Evolutionary conservation across 176 grass and related monocot species (phyloP).

Genomic region (Metroxylon sagu): DNA sequence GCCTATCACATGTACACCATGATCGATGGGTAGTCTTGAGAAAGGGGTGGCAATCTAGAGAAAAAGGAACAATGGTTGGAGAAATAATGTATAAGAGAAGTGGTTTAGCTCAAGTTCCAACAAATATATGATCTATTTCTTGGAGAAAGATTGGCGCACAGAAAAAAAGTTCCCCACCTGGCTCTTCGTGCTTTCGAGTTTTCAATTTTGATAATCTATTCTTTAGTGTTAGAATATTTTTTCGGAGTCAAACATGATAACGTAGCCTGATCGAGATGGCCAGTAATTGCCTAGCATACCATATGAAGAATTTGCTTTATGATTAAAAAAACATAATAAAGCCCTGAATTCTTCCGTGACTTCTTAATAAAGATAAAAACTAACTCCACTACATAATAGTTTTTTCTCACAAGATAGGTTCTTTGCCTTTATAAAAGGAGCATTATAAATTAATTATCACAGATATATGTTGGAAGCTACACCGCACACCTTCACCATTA

Average conservation of each 20-base stretch:
- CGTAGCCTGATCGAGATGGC: constrained; percentile 21
- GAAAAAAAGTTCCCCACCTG: not conserved
- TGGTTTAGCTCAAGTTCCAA: no score
- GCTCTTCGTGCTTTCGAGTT: not conserved
- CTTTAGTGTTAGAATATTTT: constrained; percentile 8
- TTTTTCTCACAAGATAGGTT: constrained; percentile 34
- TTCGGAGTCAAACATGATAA: constrained; percentile 18
- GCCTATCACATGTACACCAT: no score
- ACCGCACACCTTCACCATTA: constrained; percentile 35
- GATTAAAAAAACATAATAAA: constrained; percentile 17
- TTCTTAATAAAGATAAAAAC: constrained; percentile 29
- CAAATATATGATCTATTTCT: no score
- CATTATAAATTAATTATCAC: constrained; percentile 10
- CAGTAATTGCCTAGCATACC: constrained; percentile 17
- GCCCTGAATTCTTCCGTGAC: constrained; percentile 20
- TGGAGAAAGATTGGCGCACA: no score
- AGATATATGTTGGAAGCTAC: constrained; percentile 18
- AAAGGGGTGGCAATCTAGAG: no score
- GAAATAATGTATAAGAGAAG: no score
- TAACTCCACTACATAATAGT: constrained; percentile 23
- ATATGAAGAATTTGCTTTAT: constrained; percentile 30
- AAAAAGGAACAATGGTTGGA: no score
- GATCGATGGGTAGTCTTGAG: no score
- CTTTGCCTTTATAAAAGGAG: constrained; percentile 27
- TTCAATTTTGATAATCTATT: constrained; percentile 3